Percentiles rank a stretch among this genome's conserved stretches.
Evolutionary conservation across 768 basidiomycete genomes (phyloP).

Genomic region (Leccinum truebloodii): DNA sequence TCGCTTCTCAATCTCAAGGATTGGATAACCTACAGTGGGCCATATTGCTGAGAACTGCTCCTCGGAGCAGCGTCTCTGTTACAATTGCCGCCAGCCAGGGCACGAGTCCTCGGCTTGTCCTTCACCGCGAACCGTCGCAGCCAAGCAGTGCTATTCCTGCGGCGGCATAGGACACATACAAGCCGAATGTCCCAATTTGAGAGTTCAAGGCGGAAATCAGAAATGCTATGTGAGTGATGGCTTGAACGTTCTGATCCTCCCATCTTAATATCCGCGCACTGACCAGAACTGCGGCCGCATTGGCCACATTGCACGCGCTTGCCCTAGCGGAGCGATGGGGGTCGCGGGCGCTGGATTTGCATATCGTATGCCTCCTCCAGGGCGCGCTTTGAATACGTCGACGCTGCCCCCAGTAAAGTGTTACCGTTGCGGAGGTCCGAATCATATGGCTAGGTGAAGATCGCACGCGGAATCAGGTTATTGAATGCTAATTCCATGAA

Average conservation of each 20-base stretch:
- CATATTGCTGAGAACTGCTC: slow-evolving; percentile 93
- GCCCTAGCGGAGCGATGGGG: slow-evolving; percentile 51
- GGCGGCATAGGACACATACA: slow-evolving; percentile 91
- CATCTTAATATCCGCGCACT: slow-evolving; percentile 6
- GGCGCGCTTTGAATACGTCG: slow-evolving; percentile 72
- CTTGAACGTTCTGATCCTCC: not conserved
- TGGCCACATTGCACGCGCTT: slow-evolving; percentile 80
- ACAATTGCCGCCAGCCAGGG: slow-evolving; percentile 94
- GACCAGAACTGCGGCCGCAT: slow-evolving; percentile 75
- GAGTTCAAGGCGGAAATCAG: slow-evolving; percentile 65
- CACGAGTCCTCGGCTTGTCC: slow-evolving; percentile 91
- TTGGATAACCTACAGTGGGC: slow-evolving; percentile 57
- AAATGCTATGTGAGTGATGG: slow-evolving; percentile 76
- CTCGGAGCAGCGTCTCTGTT: slow-evolving; percentile 86
- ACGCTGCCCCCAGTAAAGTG: slow-evolving; percentile 84
- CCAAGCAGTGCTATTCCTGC: slow-evolving; percentile 92
- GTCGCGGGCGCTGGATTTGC: slow-evolving; percentile 50
- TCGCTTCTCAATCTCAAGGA: slow-evolving; percentile 12
- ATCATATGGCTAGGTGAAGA: slow-evolving; percentile 77
- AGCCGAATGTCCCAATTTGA: slow-evolving; percentile 82
- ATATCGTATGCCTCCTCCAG: slow-evolving; percentile 71
- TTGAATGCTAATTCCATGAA: slow-evolving; percentile 9
- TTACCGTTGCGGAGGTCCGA: slow-evolving; percentile 86
- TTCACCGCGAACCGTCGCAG: slow-evolving; percentile 75
- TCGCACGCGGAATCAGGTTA: not conserved